phyloP scores from a whole-genome alignment of 306 rosid genomes.

The Abrus precatorius region DNA sequence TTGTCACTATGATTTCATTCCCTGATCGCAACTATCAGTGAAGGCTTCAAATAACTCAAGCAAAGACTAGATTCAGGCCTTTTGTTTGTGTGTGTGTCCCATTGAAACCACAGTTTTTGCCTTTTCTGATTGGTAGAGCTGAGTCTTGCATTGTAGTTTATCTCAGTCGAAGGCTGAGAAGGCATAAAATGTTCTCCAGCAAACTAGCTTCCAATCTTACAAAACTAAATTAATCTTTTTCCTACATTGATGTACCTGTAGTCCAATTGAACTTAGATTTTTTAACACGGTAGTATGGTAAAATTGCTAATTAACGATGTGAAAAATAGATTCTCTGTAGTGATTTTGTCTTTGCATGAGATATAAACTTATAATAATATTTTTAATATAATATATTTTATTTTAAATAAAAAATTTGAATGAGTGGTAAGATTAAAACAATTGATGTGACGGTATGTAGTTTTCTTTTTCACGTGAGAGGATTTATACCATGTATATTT shows the following conservation, averaged over 20 bases:
- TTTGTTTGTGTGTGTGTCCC: not conserved
- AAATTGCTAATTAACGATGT: no score
- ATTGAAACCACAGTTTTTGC: not conserved
- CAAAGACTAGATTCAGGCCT: conserved; percentile 8
- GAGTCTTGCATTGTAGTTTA: conserved; percentile 17
- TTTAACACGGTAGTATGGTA: not conserved
- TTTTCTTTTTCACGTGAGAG: no score
- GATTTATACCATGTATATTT: no score
- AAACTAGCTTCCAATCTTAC: not conserved
- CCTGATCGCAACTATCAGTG: conserved; percentile 45
- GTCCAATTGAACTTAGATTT: not conserved
- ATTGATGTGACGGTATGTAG: no score
- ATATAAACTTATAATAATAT: no score
- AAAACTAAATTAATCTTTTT: not conserved
- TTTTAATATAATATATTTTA: no score
- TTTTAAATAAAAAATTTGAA: no score
- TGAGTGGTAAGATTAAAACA: no score
- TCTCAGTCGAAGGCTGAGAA: conserved; percentile 14
- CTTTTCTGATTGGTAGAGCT: not conserved
- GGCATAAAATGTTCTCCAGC: conserved; percentile 4
- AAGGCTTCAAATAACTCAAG: conserved; percentile 22
- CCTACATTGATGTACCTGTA: not conserved
- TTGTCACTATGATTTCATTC: conserved; percentile 66
- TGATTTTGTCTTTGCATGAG: no score
- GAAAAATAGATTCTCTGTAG: no score